Percentiles rank a stretch among this genome's conserved stretches.
Conservation (phyloP, 78 protist species). For the Carpediemonas membranifera region DNA sequence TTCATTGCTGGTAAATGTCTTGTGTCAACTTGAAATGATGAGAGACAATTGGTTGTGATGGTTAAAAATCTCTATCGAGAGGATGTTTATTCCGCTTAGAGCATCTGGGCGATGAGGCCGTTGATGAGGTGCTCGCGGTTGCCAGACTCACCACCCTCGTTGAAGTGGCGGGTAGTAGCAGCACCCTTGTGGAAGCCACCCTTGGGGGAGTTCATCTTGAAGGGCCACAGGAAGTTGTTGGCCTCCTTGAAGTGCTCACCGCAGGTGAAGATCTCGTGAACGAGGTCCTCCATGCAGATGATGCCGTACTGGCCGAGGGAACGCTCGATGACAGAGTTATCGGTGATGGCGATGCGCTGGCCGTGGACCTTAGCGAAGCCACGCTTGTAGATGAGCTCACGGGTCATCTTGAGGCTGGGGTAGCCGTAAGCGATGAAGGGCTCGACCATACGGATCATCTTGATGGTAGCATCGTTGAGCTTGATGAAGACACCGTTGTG, state of each 20-base stretch:
- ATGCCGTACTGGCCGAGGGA: slow-evolving; percentile 70
- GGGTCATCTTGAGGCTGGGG: slow-evolving; percentile 84
- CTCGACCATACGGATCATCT: slow-evolving; percentile 87
- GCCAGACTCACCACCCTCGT: slow-evolving; percentile 96
- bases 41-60: no score
- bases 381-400: slow-evolving; percentile 95
- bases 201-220: slow-evolving; percentile 84
- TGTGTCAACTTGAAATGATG: no score
- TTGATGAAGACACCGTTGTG: slow-evolving; percentile 91
- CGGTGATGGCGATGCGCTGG: slow-evolving; percentile 78
- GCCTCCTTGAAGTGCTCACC: slow-evolving; percentile 88
- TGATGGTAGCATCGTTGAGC: slow-evolving; percentile 91
- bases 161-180: slow-evolving; percentile 73
- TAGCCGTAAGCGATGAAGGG: slow-evolving; percentile 95
- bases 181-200: slow-evolving; percentile 85
- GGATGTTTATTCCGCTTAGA: not conserved
- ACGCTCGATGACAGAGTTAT: slow-evolving; percentile 74
- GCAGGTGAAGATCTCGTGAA: slow-evolving; percentile 94
- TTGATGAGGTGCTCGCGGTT: slow-evolving; percentile 87
- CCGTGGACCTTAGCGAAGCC: slow-evolving; percentile 82
- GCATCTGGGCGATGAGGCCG: slow-evolving; percentile 50
- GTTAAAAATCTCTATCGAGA: no score
- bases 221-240: slow-evolving; percentile 94
- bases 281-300: slow-evolving; percentile 93
- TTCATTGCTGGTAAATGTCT: no score